phyloP scores from a whole-genome alignment of 495 filamentous ascomycete genomes.

The Neurospora sublineolata region DNA sequence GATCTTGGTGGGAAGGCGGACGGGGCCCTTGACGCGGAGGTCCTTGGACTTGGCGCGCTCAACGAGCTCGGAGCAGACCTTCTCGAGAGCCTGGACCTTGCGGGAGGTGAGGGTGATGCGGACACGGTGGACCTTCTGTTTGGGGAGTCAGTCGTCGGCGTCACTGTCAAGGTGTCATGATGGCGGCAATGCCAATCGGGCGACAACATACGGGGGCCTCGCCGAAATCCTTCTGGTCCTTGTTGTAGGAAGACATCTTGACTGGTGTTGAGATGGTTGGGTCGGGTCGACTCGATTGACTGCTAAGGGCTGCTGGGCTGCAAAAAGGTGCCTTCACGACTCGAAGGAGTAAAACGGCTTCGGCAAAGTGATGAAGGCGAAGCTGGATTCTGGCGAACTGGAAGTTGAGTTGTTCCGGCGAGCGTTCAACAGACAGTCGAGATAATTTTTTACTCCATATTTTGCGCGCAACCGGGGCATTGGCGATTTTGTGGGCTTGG shows the following conservation, averaged over 20 bases:
- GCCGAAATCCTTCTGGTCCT: slow-evolving; percentile 86
- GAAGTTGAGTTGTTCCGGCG: slow-evolving; percentile 1
- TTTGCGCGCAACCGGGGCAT: slow-evolving; percentile 9
- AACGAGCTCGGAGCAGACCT: slow-evolving; percentile 95
- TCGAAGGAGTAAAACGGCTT: slow-evolving; percentile 45
- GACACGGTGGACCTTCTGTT: slow-evolving; percentile 91
- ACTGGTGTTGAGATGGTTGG: slow-evolving; percentile 19
- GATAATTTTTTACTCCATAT: neutral
- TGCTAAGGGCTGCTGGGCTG: slow-evolving; percentile 1
- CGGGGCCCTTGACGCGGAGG: slow-evolving; percentile 95
- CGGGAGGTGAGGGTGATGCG: slow-evolving; percentile 91
- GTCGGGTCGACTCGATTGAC: neutral
- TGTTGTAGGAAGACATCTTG: slow-evolving; percentile 84
- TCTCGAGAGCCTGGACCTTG: slow-evolving; percentile 92
- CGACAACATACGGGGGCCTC: slow-evolving; percentile 28
- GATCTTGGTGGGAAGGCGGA: slow-evolving; percentile 95
- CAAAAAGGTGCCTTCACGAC: slow-evolving; percentile 45
- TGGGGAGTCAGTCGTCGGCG: neutral
- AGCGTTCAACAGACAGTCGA: neutral
- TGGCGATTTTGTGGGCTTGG: slow-evolving; percentile 9
- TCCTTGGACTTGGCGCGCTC: slow-evolving; percentile 98
- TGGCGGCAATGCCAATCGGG: neutral
- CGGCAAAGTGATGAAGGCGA: slow-evolving; percentile 74
- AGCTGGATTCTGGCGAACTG: neutral
- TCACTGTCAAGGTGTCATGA: neutral